Conservation (phyloP, 441 rosid species). For the Hura crepitans region DNA sequence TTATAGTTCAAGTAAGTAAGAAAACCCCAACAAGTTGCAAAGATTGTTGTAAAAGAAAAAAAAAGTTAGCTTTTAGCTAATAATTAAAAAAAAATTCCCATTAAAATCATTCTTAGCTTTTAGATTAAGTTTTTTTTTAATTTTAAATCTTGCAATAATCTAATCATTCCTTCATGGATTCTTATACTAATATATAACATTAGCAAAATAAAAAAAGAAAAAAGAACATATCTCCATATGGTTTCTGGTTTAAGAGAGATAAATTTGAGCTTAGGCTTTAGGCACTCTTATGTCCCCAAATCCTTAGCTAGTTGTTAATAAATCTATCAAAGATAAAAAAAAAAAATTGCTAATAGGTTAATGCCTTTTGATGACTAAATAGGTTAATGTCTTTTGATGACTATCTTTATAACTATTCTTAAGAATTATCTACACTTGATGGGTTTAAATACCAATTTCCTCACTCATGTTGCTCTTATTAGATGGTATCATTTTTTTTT, state of each 20-base stretch:
- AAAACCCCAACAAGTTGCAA: too few relatives aligned
- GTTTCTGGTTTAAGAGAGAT: neutral
- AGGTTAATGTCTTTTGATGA: slow-evolving; percentile 19
- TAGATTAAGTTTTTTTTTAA: too few relatives aligned
- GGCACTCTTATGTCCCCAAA: slow-evolving; percentile 23
- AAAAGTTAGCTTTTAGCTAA: too few relatives aligned
- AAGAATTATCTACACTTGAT: slow-evolving; percentile 18
- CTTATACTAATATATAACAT: too few relatives aligned
- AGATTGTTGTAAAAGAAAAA: too few relatives aligned
- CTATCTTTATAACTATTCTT: slow-evolving; percentile 16
- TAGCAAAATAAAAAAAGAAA: neutral
- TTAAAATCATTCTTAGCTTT: too few relatives aligned
- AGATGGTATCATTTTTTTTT: slow-evolving; percentile 21
- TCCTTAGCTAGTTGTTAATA: slow-evolving; percentile 7
- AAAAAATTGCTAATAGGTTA: too few relatives aligned
- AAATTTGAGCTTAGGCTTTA: slow-evolving; percentile 17
- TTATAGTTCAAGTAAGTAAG: too few relatives aligned
- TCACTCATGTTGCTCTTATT: slow-evolving; percentile 19
- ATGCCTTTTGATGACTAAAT: neutral
- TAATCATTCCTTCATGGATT: too few relatives aligned
- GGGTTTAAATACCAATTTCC: slow-evolving; percentile 14
- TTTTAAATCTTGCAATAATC: too few relatives aligned
- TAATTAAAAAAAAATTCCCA: too few relatives aligned
- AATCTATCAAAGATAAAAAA: slow-evolving; percentile 12
- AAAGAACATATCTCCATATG: slow-evolving; percentile 2